These are phyloP conservation scores for Neurospora tetrasperma DNA, from an alignment of 495 filamentous ascomycete species.

Conservation along the genomic window DNA sequence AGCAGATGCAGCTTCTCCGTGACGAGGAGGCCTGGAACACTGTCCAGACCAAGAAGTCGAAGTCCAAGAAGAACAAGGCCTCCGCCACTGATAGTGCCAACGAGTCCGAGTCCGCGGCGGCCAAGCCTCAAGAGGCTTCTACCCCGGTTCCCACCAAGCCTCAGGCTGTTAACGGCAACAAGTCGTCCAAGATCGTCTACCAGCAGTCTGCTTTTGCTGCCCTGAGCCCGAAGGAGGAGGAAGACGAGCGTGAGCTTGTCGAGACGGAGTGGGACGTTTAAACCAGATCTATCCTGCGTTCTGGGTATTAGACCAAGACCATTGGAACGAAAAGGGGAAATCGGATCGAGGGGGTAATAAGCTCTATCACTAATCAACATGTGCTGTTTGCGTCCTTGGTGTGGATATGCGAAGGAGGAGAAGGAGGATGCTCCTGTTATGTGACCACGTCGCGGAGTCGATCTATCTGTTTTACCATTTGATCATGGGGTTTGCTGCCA, in stretches of 20 bases:
- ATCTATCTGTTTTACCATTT: not conserved
- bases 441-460: not conserved
- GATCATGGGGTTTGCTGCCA: not conserved
- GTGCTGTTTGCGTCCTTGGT: not conserved
- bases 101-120: conserved; percentile 16
- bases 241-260: conserved; percentile 19
- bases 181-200: conserved; percentile 22
- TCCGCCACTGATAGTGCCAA: conserved; percentile 17
- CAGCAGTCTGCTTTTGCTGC: conserved; percentile 41
- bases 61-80: conserved; percentile 34
- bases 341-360: not conserved
- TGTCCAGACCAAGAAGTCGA: conserved; percentile 61
- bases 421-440: not conserved
- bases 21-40: conserved; percentile 64
- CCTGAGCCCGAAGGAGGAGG: conserved; percentile 30
- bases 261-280: conserved; percentile 44
- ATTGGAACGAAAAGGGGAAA: not conserved
- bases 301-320: not conserved
- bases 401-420: not conserved
- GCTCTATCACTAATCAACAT: not conserved
- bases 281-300: not conserved
- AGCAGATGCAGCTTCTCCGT: conserved; percentile 63
- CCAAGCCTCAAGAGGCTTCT: conserved; percentile 5
- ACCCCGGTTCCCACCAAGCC: conserved; percentile 15
- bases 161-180: conserved; percentile 13